These are phyloP conservation scores for Mortierella sp. DNA, from an alignment of 371 early-diverging fungal genomes.

Conservation along the genomic window DNA sequence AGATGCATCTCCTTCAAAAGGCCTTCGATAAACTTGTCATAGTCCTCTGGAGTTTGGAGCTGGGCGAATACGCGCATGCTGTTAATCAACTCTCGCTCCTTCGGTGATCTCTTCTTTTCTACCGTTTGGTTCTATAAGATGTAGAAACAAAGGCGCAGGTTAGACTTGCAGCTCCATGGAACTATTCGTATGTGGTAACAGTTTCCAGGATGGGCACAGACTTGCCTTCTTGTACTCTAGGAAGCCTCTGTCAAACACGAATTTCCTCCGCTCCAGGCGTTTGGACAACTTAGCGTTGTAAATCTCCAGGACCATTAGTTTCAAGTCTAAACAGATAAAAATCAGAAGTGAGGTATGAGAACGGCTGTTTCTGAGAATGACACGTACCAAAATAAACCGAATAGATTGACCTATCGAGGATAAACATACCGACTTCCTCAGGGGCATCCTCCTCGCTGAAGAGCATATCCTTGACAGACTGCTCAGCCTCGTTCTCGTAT, in stretches of 20 bases:
- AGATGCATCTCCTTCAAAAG: slow-evolving; percentile 81
- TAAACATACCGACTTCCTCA: slow-evolving; percentile 79
- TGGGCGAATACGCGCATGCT: slow-evolving; percentile 92
- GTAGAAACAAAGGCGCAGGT: not conserved
- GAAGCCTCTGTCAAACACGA: slow-evolving; percentile 90
- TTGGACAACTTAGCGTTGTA: slow-evolving; percentile 92
- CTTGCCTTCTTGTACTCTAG: slow-evolving; percentile 84
- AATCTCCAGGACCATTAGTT: slow-evolving; percentile 92
- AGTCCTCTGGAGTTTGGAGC: slow-evolving; percentile 87
- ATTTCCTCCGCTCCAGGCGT: slow-evolving; percentile 86
- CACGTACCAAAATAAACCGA: not conserved
- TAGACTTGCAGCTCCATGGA: not conserved
- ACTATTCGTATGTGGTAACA: too few species aligned
- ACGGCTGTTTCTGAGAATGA: not conserved
- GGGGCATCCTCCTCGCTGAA: slow-evolving; percentile 90
- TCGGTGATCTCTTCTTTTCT: slow-evolving; percentile 87
- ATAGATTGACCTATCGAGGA: too few species aligned
- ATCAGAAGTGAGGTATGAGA: not conserved
- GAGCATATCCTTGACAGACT: slow-evolving; percentile 92
- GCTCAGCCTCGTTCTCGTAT: slow-evolving; percentile 97
- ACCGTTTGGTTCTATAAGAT: slow-evolving; percentile 68
- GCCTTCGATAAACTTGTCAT: slow-evolving; percentile 86
- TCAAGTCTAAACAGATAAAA: slow-evolving; percentile 71
- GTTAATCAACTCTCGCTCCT: slow-evolving; percentile 86
- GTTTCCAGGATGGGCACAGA: too few species aligned